Conservation (phyloP, 2,329 filamentous ascomycete genomes). For the Pseudocercospora musae region DNA sequence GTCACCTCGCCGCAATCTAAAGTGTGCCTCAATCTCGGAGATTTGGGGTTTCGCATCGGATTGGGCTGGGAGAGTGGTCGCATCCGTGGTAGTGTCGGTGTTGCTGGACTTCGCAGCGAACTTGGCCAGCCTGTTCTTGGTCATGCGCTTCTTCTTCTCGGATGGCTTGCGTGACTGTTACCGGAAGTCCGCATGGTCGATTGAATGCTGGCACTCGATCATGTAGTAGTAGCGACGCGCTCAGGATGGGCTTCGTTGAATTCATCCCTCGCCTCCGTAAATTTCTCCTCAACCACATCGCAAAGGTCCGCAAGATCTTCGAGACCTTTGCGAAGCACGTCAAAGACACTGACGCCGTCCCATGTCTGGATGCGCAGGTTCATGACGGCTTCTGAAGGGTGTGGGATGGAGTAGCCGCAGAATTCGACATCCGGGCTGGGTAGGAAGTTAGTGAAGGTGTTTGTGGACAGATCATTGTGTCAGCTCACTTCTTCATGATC, state of each 20-base stretch:
- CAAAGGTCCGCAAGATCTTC: slow-evolving; percentile 86
- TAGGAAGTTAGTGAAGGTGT: background rate
- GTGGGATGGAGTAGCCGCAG: slow-evolving; percentile 95
- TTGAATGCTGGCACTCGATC: slow-evolving; percentile 14
- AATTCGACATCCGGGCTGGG: slow-evolving; percentile 90
- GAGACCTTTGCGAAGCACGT: slow-evolving; percentile 86
- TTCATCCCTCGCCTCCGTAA: slow-evolving; percentile 63
- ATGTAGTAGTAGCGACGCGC: slow-evolving; percentile 16
- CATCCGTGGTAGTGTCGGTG: slow-evolving; percentile 14
- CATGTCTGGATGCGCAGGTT: slow-evolving; percentile 97
- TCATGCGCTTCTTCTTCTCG: slow-evolving; percentile 46
- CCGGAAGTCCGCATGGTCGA: slow-evolving; percentile 17
- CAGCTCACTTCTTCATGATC: slow-evolving; percentile 93
- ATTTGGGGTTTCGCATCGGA: slow-evolving; percentile 5
- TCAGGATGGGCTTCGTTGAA: slow-evolving; percentile 47
- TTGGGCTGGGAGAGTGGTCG: slow-evolving; percentile 13
- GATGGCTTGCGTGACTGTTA: slow-evolving; percentile 43
- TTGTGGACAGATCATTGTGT: slow-evolving; percentile 1
- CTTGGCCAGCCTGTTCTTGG: slow-evolving; percentile 35
- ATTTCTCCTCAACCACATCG: slow-evolving; percentile 90
- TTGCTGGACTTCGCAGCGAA: slow-evolving; percentile 15
- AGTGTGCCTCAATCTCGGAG: background rate
- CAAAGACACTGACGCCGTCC: slow-evolving; percentile 73
- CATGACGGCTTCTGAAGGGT: slow-evolving; percentile 95
- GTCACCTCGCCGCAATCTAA: background rate